Evolutionary conservation across 768 basidiomycete genomes (phyloP).

Genomic region (Boletus rex-veris): DNA sequence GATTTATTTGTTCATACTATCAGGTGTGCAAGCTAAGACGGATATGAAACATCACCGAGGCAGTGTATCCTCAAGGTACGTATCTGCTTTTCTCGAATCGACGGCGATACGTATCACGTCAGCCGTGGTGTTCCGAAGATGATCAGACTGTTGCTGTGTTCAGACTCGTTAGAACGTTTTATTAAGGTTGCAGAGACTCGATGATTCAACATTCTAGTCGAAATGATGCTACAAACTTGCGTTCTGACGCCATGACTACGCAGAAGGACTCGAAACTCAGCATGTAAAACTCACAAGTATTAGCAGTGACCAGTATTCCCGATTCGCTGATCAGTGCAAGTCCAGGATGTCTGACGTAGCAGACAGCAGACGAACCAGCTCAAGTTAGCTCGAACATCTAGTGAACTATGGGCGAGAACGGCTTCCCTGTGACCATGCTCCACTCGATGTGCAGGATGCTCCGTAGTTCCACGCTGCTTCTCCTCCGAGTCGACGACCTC

Average conservation of each 20-base stretch:
- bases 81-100: background rate
- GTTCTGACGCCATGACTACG: background rate
- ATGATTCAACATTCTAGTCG: background rate
- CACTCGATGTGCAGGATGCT: constrained; percentile 9
- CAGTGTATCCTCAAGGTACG: constrained; percentile 7
- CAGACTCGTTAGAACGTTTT: background rate
- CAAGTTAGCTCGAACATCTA: background rate
- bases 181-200: background rate
- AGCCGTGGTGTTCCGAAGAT: background rate
- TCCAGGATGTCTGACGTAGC: background rate
- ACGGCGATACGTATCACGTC: background rate
- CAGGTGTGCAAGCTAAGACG: background rate
- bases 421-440: constrained; percentile 10
- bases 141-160: background rate
- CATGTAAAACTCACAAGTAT: background rate
- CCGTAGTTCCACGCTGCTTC: constrained; percentile 23
- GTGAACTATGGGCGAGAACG: constrained; percentile 8
- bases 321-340: background rate
- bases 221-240: background rate
- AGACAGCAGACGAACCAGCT: constrained; percentile 3
- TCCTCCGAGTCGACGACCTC: constrained; percentile 13
- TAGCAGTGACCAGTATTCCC: background rate
- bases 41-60: background rate
- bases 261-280: background rate
- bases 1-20: too few species aligned